Percentiles rank a stretch among this genome's conserved stretches.
These are phyloP conservation scores for Macrolepiota dolichaula DNA, from an alignment of 768 basidiomycete genomes.

Conservation along the genomic window DNA sequence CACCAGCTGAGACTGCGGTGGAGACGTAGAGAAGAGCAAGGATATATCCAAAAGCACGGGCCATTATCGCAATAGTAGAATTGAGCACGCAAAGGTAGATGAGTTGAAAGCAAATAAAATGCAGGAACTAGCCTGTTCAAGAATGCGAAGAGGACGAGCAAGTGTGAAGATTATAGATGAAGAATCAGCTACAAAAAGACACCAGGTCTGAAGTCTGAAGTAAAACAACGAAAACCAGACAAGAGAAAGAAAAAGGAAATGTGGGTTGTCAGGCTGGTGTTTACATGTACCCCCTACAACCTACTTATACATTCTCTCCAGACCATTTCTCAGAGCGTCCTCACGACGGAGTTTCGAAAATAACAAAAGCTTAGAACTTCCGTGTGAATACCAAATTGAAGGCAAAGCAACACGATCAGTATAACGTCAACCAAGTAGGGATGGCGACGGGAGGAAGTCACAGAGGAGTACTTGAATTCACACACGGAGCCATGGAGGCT, in stretches of 20 bases:
- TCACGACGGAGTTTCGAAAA: not conserved
- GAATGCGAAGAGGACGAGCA: not conserved
- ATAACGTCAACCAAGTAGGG: conserved; percentile 2
- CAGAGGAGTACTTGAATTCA: not conserved
- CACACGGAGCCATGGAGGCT: too few species aligned
- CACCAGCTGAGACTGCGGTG: conserved; percentile 1
- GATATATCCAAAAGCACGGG: not conserved
- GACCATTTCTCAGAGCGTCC: not conserved
- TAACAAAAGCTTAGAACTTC: not conserved
- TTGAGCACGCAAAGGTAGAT: not conserved
- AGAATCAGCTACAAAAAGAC: conserved; percentile 1
- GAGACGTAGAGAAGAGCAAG: not conserved
- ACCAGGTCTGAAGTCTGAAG: conserved; percentile 8
- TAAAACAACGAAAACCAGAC: not conserved
- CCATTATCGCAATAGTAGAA: not conserved
- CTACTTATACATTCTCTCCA: not conserved
- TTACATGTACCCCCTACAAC: not conserved
- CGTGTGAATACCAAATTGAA: not conserved
- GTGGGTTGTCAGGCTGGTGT: not conserved
- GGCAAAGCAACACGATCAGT: not conserved
- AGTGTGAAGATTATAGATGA: not conserved
- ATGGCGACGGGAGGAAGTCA: not conserved
- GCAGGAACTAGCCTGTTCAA: conserved; percentile 4
- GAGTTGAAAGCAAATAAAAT: not conserved
- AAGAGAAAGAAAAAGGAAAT: not conserved